Base-by-base conservation (phyloP, 2,329 filamentous ascomycete genomes). In the Aspergillus phoenicis region DNA sequence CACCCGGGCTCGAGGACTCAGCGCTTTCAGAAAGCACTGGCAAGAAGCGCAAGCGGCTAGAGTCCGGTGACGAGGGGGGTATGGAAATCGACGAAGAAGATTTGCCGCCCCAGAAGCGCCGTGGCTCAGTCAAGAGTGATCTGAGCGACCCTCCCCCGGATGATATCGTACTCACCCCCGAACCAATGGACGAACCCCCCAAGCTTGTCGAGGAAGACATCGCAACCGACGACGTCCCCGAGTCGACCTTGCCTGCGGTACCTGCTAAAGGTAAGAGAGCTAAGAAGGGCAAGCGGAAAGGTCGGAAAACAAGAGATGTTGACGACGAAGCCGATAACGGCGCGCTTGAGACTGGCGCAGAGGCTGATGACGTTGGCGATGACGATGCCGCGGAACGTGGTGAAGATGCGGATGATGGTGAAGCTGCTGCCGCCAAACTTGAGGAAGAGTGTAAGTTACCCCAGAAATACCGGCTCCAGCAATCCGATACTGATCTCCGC, bases 371-470 rank as follows among this genome's bases (percentile, higher is more conserved):
- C 24, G 81, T 80, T 28, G 84, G 82, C 51, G 88, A 79, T 13
- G 76, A 75, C 49, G 81, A 80, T 49, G 74, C 78, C 52, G 77
- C 69, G n/a, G 82, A 82, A 57, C 80, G 73, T 24, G 76, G 67
- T 24, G 82, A 83, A 22, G 76, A 80, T 47, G 78, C 75, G 10
- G 81, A 79, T 55, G 78, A 79, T 53, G 72, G 72, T 24, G 80
- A 82, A 55, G 74, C 74, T 5, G 63, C 74, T 5, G 63, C 71
- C n/a, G 75, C 78, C n/a, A 83, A 81, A 68, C 75, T 75, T 17
- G 83, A 84, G 67, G 83, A 85, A 76, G 82, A 83, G 69, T 75
- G 80, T 80, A 77, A 78, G 75, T 76, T 17, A 43, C 17, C 51
- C 26, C 5, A 11, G n/a, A 62, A 8, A 36, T 55, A 22, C 15